Conservation (phyloP, 1,284 basidiomycete species). For the Cryptococcus sp. region DNA sequence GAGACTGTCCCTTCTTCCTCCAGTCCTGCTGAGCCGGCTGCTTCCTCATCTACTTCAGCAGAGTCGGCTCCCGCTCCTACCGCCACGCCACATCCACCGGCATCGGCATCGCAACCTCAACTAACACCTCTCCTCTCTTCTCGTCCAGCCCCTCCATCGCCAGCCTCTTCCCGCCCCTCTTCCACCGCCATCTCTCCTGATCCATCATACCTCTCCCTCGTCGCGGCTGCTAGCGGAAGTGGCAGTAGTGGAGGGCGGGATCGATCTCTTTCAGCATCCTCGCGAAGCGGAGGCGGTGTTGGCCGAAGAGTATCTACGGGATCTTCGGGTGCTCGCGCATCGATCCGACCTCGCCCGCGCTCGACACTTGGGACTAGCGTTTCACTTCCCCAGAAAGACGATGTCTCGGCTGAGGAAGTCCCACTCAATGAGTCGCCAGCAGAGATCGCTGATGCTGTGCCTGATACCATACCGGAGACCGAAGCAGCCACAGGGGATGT, state of each 20-base stretch:
- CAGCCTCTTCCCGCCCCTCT: conserved; percentile 35
- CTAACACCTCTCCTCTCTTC: conserved; percentile 25
- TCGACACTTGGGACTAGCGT: conserved; percentile 18
- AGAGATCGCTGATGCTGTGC: no score
- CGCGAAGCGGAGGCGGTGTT: background rate
- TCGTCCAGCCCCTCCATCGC: conserved; percentile 45
- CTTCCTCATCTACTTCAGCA: background rate
- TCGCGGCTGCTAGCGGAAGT: no score
- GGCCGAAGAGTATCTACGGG: conserved; percentile 4
- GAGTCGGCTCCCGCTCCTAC: background rate
- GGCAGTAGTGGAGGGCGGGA: conserved; percentile 7
- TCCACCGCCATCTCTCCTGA: conserved; percentile 24
- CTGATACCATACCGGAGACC: no score
- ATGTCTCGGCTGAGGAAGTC: background rate
- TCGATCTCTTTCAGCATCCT: conserved; percentile 23
- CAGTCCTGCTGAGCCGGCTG: background rate
- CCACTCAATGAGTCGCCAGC: background rate
- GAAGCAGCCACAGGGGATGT: background rate
- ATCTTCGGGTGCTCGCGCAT: conserved; percentile 8
- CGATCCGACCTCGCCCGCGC: conserved; percentile 12
- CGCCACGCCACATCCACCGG: background rate
- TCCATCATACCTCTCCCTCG: background rate
- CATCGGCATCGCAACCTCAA: background rate
- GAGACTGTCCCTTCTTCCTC: background rate
- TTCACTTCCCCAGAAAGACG: conserved; percentile 9